Evolutionary conservation across 2,329 filamentous ascomycete species (phyloP).

Genomic region (Botrytis aclada): DNA sequence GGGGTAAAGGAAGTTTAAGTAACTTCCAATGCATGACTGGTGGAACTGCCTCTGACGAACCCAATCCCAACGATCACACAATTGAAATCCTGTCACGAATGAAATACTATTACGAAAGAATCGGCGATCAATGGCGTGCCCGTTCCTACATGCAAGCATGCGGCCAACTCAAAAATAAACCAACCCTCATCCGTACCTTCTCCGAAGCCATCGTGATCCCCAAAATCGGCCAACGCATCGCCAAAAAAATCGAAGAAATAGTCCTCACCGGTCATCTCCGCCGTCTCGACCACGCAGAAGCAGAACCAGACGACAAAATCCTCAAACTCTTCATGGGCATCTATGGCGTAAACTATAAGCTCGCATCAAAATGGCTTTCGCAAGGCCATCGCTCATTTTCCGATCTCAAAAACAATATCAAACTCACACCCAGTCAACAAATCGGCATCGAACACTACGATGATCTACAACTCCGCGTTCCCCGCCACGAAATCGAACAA

Average conservation of each 20-base stretch:
- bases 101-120: slow-evolving; percentile 71
- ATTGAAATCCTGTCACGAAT: slow-evolving; percentile 77
- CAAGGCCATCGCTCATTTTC: slow-evolving; percentile 72
- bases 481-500: slow-evolving; percentile 68
- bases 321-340: slow-evolving; percentile 72
- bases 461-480: slow-evolving; percentile 77
- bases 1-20: slow-evolving; percentile 40
- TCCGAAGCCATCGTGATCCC: slow-evolving; percentile 66
- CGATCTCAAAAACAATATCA: slow-evolving; percentile 61
- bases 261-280: slow-evolving; percentile 68
- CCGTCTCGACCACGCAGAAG: slow-evolving; percentile 66
- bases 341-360: slow-evolving; percentile 70
- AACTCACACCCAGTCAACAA: slow-evolving; percentile 65
- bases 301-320: slow-evolving; percentile 62
- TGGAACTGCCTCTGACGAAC: slow-evolving; percentile 43
- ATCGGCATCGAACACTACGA: slow-evolving; percentile 77
- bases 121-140: slow-evolving; percentile 74
- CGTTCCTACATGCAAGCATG: slow-evolving; percentile 76
- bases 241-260: slow-evolving; percentile 87
- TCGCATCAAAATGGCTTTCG: slow-evolving; percentile 73
- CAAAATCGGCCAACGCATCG: slow-evolving; percentile 68
- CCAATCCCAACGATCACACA: slow-evolving; percentile 71
- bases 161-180: slow-evolving; percentile 65
- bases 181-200: slow-evolving; percentile 60
- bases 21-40: slow-evolving; percentile 55